A percentile compares a stretch with the other conserved stretches of the same genome.
Conservation (phyloP, 257 asterid genomes). For the Henckelia pumila region DNA sequence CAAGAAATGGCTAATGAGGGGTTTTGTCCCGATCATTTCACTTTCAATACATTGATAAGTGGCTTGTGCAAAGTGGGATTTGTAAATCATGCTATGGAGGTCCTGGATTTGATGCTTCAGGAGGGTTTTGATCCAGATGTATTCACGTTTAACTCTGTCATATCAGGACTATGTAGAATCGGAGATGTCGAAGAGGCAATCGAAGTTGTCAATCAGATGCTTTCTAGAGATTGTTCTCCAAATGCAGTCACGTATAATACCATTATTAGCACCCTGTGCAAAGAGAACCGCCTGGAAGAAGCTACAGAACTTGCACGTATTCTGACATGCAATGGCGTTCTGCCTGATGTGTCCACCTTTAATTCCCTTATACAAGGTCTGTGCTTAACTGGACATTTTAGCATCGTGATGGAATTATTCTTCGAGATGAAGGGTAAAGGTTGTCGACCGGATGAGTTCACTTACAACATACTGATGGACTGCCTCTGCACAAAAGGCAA, state of each 20-base stretch:
- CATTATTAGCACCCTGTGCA: slow-evolving; percentile 71
- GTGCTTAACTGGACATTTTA: slow-evolving; percentile 51
- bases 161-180: slow-evolving; percentile 75
- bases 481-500: slow-evolving; percentile 62
- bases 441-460: slow-evolving; percentile 83
- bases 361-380: slow-evolving; percentile 82
- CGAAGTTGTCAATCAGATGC: slow-evolving; percentile 72
- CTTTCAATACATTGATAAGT: slow-evolving; percentile 71
- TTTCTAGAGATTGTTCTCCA: slow-evolving; percentile 64
- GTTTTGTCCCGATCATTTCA: slow-evolving; percentile 68
- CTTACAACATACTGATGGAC: slow-evolving; percentile 80
- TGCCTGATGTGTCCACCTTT: slow-evolving; percentile 73
- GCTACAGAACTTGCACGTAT: slow-evolving; percentile 68
- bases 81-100: slow-evolving; percentile 70
- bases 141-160: slow-evolving; percentile 64
- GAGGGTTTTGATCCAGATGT: slow-evolving; percentile 83
- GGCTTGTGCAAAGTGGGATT: slow-evolving; percentile 85
- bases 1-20: slow-evolving; percentile 64
- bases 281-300: slow-evolving; percentile 70
- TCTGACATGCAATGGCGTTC: slow-evolving; percentile 55
- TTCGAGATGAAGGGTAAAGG: slow-evolving; percentile 72
- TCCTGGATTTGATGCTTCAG: slow-evolving; percentile 77
- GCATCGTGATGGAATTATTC: slow-evolving; percentile 58
- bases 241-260: slow-evolving; percentile 73
- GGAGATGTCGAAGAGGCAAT: slow-evolving; percentile 69